Percentiles rank a stretch among this genome's conserved stretches.
phyloP scores from a whole-genome alignment of 768 basidiomycete genomes.

The Suillus cothurnatus region DNA sequence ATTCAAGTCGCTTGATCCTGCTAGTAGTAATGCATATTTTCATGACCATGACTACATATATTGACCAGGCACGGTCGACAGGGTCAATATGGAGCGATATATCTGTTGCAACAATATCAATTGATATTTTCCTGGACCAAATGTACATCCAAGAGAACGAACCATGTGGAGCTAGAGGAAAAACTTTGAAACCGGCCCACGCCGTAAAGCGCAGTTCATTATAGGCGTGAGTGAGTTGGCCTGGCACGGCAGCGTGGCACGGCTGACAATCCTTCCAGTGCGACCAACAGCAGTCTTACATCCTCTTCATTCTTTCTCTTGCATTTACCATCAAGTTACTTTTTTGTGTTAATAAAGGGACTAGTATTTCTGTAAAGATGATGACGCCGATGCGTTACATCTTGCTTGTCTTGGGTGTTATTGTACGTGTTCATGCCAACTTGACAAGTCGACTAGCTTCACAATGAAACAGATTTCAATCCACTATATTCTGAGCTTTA shows the following conservation, averaged over 20 bases:
- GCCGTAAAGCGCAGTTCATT: conserved; percentile 1
- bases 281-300: background rate
- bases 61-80: background rate
- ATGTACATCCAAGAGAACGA: background rate
- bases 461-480: conserved; percentile 34
- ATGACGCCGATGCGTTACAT: conserved; percentile 66
- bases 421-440: conserved; percentile 41
- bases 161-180: background rate
- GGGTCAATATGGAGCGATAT: background rate
- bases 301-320: conserved; percentile 1
- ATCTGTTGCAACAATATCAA: background rate
- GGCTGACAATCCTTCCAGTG: background rate
- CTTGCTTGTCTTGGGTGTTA: conserved; percentile 44
- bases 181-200: background rate
- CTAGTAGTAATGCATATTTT: background rate
- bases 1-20: background rate
- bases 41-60: background rate
- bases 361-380: conserved; percentile 36
- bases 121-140: background rate
- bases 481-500: conserved; percentile 44
- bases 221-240: background rate
- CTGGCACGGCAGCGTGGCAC: background rate
- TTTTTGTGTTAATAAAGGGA: conserved; percentile 4
- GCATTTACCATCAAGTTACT: conserved; percentile 1
- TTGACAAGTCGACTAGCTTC: conserved; percentile 14